These are phyloP conservation scores for Aspergillus ochraceus DNA, from an alignment of 2,329 filamentous ascomycete species.

Conservation along the genomic window DNA sequence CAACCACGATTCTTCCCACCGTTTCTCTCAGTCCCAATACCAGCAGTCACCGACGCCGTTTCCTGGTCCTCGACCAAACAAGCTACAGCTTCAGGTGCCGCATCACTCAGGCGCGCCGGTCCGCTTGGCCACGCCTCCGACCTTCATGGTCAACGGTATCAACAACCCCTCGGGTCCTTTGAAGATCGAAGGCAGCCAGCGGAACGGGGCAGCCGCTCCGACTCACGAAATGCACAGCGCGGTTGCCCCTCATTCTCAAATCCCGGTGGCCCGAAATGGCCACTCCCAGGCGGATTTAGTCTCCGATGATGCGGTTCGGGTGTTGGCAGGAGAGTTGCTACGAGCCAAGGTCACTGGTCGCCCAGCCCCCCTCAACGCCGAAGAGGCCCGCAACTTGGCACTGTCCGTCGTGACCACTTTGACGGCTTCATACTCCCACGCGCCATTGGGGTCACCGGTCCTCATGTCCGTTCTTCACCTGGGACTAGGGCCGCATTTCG, in stretches of 20 bases:
- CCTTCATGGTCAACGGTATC: slow-evolving; percentile 41
- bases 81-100: slow-evolving; percentile 46
- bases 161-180: slow-evolving; percentile 21
- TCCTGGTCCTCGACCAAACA: slow-evolving; percentile 31
- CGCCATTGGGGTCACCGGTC: slow-evolving; percentile 23
- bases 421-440: slow-evolving; percentile 28
- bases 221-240: slow-evolving; percentile 4
- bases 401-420: slow-evolving; percentile 32
- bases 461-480: slow-evolving; percentile 36
- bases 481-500: slow-evolving; percentile 38
- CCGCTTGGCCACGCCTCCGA: slow-evolving; percentile 45
- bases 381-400: slow-evolving; percentile 35
- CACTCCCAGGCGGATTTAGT: slow-evolving; percentile 17
- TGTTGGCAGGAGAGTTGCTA: slow-evolving; percentile 34
- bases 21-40: slow-evolving; percentile 19
- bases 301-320: slow-evolving; percentile 33
- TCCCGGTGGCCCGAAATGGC: slow-evolving; percentile 9
- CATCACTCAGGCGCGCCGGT: slow-evolving; percentile 41
- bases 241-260: slow-evolving; percentile 4
- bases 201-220: slow-evolving; percentile 16
- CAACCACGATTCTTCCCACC: slow-evolving; percentile 36
- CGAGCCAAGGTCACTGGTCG: slow-evolving; percentile 31
- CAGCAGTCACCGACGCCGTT: slow-evolving; percentile 29
- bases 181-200: slow-evolving; percentile 13
- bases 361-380: slow-evolving; percentile 23